Evolutionary conservation across 257 asterid species (phyloP).

Genomic region (Solanum virginianum): DNA sequence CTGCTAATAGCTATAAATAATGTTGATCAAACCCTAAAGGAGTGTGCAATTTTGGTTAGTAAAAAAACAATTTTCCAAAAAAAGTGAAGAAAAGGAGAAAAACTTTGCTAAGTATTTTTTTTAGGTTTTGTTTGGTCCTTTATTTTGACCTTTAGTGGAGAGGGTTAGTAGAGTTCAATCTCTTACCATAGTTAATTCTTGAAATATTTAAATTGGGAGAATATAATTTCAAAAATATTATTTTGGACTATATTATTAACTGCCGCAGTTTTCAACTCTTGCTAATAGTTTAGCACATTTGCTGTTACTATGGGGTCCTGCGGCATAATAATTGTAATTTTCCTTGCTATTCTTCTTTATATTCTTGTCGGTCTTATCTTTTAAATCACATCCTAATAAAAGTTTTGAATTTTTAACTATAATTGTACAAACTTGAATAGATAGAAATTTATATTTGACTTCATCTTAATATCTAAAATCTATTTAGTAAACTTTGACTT

Average conservation of each 20-base stretch:
- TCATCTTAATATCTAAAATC: not conserved
- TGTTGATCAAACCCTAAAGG: not conserved
- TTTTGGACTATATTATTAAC: not conserved
- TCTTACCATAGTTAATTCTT: constrained; percentile 16
- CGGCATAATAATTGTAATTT: not conserved
- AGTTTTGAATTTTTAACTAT: not conserved
- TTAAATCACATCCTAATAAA: not conserved
- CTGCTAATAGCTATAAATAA: not conserved
- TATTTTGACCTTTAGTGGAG: not conserved
- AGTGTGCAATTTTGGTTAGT: not conserved
- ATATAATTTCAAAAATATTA: not conserved
- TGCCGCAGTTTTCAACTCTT: no score
- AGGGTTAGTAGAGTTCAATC: not conserved
- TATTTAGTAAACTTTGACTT: not conserved
- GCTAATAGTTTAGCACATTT: no score
- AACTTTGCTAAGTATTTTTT: not conserved
- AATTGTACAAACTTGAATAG: not conserved
- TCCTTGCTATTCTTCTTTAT: not conserved
- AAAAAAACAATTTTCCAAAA: not conserved
- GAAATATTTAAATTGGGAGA: constrained; percentile 6
- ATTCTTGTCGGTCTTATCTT: not conserved
- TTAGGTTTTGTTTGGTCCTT: constrained; percentile 13
- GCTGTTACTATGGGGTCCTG: no score
- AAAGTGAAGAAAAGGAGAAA: not conserved
- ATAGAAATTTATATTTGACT: not conserved